Evolutionary conservation across 192 early-diverging fungal species (phyloP).

Genomic region (Spizellomyces punctatus): DNA sequence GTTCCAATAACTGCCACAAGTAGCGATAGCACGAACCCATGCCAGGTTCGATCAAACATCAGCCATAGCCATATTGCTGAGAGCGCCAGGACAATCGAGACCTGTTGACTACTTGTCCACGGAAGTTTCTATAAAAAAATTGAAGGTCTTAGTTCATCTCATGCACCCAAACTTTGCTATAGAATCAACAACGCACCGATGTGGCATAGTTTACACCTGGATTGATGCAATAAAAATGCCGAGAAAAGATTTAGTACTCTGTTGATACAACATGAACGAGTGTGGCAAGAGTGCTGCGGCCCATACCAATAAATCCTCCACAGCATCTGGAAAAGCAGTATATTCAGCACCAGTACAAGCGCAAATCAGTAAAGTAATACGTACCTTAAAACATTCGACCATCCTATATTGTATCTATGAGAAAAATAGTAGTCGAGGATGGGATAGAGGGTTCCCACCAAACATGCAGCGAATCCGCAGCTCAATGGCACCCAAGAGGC

Average conservation of each 20-base stretch:
- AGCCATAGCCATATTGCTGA: constrained; percentile 69
- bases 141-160: background rate
- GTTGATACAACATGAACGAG: no score
- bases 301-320: constrained; percentile 28
- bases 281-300: no score
- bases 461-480: constrained; percentile 59
- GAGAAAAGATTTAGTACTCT: no score
- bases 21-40: constrained; percentile 63
- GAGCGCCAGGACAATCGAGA: constrained; percentile 60
- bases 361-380: background rate
- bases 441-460: constrained; percentile 66
- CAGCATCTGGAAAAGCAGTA: constrained; percentile 35
- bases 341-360: background rate
- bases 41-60: constrained; percentile 69
- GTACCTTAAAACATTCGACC: constrained; percentile 61
- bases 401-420: constrained; percentile 48
- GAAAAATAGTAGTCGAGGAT: constrained; percentile 53
- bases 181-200: constrained; percentile 31
- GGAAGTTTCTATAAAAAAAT: constrained; percentile 51
- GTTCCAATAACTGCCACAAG: constrained; percentile 63
- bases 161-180: constrained; percentile 2
- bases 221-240: no score
- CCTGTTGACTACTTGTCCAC: constrained; percentile 61
- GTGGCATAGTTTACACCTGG: constrained; percentile 63
- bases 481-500: constrained; percentile 65